Base-by-base conservation (phyloP, 2,329 filamentous ascomycete species). In the Chaetothyriales sp. region DNA sequence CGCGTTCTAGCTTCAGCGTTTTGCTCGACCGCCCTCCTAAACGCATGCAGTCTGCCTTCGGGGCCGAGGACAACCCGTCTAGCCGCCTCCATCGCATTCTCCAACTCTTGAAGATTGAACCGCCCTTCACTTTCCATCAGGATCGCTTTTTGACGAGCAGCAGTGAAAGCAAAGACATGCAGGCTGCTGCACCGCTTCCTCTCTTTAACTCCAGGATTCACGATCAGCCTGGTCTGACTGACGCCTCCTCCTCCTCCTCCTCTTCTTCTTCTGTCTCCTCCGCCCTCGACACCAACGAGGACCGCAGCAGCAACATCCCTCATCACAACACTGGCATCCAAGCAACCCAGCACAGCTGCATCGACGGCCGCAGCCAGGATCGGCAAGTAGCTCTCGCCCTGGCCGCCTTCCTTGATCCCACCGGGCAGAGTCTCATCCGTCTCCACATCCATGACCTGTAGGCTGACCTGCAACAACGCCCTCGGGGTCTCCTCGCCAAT, bases 111-210 rank as follows among this genome's bases (percentile, higher is more conserved):
- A 57, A 84, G 72, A 46, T 79, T 78, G 63, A 95, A 96, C 2
- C 70, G 68, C 0, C 90, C 90, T 60, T 90, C 80, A 61, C 87
- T 94, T 68, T 95, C 85, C 32, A 78, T 81, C 43, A 95, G 68
- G 19, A 95, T 68, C 48, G 94, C 70, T 53, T 86, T 80, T 7
- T 82, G 78, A 48, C 79, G 72, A 1, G 81, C 80, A n/a, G 81
- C 80, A n/a, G 82, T 83, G 64, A 92, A 94, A 5, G 81, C 83
- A 52, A 95, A 74, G n/a, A 84, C 86, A 64, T 95, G 90, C 19
- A 86, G 69, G 4, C 87, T 93, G 50, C 70, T 73, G 9, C 84
- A 81, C 45, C 70, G 68, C 56, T 79, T 73, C 45, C 81, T 73
- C 53, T 84, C 74, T 19, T 76, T 71, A 5, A 79, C 72, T 3